A percentile compares a stretch with the other conserved stretches of the same genome.
phyloP scores from a whole-genome alignment of 2,329 filamentous ascomycete species.

The Pseudopyricularia cyperi region DNA sequence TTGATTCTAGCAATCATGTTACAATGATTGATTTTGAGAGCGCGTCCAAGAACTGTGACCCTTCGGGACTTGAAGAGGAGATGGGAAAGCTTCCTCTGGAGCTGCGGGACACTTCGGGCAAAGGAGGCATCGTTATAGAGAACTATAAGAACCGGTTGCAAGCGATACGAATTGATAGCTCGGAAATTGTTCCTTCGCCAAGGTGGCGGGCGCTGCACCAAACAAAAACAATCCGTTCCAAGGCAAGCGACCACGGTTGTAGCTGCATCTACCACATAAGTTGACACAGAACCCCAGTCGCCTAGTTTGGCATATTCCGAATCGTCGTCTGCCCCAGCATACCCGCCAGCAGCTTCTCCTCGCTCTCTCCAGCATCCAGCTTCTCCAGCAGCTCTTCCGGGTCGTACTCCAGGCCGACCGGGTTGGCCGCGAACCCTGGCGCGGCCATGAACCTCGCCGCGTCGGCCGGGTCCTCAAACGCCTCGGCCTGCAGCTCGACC shows the following conservation, averaged over 20 bases:
- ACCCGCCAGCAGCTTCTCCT: slow-evolving; percentile 10
- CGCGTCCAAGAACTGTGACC: no score
- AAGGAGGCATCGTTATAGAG: not conserved
- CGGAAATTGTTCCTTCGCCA: no score
- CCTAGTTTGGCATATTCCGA: not conserved
- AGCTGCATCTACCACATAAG: no score
- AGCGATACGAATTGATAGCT: no score
- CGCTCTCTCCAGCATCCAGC: slow-evolving; percentile 12
- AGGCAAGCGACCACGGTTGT: not conserved
- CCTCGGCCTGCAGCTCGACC: slow-evolving; percentile 32
- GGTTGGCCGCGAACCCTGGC: slow-evolving; percentile 23
- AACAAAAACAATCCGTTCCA: not conserved
- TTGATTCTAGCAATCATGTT: no score
- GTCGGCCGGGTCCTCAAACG: slow-evolving; percentile 22
- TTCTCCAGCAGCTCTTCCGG: slow-evolving; percentile 24
- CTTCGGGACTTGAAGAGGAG: no score
- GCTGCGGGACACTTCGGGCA: not conserved
- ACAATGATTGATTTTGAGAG: no score
- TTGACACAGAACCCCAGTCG: no score
- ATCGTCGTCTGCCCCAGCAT: not conserved
- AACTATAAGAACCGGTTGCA: no score
- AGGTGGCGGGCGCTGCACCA: no score
- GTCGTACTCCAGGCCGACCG: slow-evolving; percentile 28
- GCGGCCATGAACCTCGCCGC: slow-evolving; percentile 24
- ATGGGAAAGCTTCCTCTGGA: not conserved